Evolutionary conservation across 345 rosid species (phyloP), one percentile per base, ranked within the genome.

Genomic region (Cochlearia excelsa): DNA sequence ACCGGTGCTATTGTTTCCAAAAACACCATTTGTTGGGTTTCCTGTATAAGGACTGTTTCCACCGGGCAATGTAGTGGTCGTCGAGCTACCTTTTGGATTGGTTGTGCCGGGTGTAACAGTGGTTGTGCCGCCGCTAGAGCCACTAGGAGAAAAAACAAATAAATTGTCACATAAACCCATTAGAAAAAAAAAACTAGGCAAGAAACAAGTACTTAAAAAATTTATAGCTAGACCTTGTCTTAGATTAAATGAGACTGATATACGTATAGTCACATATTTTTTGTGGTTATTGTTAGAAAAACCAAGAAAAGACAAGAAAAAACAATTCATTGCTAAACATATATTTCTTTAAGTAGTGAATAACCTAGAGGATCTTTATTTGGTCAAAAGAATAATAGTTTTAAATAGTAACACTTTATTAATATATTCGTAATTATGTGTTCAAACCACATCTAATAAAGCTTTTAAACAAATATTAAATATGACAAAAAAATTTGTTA

Each of bases 41-140:
- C 66, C 62, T 54, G 67, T 40, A 41, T 53, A 71, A 53, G 71
- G 70, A 64, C 62, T 58, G 57, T 59, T 65, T 39, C 67, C 66
- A 46, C 75, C 71, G 10, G 67, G 70, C 41, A 66, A 45, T 53
- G 75, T 65, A 47, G 62, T 71, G 30, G 71, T 71, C 28, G 47
- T 66, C 46, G 71, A 31, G 67, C 70, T 65, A 3, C 66, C 57
- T 64, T 65, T 71, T 46, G 75, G 70, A 51, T 27, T 65, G 66
- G 30, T 53, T 52, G 71, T 59, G 62, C 70, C 42, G 27, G 75
- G 75, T 51, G 66, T 65, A 42, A 30, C 26, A 0, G 58, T 65
- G 30, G 23, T 16, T 16, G 58, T 71, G 67, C 71, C 41, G 44
- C 70, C 65, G 4, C 66, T 26, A 9, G 52, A 67, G 26, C 67